Percentiles rank a stretch among this genome's conserved stretches.
Evolutionary conservation across 495 filamentous ascomycete genomes (phyloP).

Genomic region (Staphylotrichum longicolle): DNA sequence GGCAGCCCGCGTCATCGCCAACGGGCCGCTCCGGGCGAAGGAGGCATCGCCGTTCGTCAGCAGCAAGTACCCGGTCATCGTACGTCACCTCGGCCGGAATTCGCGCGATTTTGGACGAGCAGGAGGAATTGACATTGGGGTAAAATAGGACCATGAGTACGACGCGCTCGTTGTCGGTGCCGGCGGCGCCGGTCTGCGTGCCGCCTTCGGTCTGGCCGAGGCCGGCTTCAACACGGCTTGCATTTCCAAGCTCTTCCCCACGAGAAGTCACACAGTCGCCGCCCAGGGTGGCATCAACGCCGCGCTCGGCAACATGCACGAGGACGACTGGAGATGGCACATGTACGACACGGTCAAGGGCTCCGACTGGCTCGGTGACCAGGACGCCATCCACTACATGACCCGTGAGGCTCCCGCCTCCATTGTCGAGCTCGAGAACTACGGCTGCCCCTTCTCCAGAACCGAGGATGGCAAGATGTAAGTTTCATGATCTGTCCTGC

Average conservation of each 20-base stretch:
- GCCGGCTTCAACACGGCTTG: conserved; percentile 98
- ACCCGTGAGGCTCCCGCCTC: conserved; percentile 88
- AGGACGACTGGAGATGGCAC: conserved; percentile 98
- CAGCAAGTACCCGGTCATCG: conserved; percentile 87
- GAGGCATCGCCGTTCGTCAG: conserved; percentile 81
- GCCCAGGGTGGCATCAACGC: conserved; percentile 95
- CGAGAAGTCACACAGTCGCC: conserved; percentile 91
- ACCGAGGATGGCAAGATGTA: conserved; percentile 94
- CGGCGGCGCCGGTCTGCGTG: conserved; percentile 89
- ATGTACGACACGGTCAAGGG: conserved; percentile 99
- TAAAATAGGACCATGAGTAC: conserved; percentile 54
- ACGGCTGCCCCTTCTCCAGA: conserved; percentile 95
- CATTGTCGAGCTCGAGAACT: conserved; percentile 94
- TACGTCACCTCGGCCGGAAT: conserved; percentile 48
- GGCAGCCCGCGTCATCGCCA: conserved; percentile 70
- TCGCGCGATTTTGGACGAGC: conserved; percentile 9
- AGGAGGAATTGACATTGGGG: conserved; percentile 27
- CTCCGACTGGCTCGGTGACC: conserved; percentile 97
- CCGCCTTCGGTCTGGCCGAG: conserved; percentile 94
- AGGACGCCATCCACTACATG: conserved; percentile 99
- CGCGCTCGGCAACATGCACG: conserved; percentile 83
- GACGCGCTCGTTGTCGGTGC: conserved; percentile 92
- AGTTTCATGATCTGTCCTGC: conserved; percentile 26
- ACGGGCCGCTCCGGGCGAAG: conserved; percentile 81
- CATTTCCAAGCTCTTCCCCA: conserved; percentile 97